Evolutionary conservation across 768 basidiomycete genomes (phyloP).

Genomic region (Leccinellum luteum): DNA sequence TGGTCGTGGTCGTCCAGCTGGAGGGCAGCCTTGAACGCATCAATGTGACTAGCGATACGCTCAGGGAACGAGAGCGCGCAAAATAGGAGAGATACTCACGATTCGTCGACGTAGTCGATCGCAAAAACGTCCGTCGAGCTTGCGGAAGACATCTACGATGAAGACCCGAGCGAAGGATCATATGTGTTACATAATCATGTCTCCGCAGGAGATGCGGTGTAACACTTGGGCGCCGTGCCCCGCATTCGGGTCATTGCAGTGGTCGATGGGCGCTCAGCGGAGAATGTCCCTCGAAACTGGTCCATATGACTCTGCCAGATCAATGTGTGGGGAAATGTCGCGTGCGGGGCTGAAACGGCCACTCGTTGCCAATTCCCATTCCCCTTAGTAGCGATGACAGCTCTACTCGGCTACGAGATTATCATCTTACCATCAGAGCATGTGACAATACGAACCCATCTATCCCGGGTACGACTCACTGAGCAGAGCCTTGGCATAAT

Average conservation of each 20-base stretch:
- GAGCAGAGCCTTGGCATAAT: no score
- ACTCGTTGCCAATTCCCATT: neutral
- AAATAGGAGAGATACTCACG: conserved; percentile 42
- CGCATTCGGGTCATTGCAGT: neutral
- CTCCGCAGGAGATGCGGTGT: no score
- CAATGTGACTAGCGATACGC: conserved; percentile 50
- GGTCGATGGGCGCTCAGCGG: no score
- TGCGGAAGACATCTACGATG: conserved; percentile 11
- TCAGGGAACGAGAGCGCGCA: neutral
- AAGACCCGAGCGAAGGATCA: conserved; percentile 1
- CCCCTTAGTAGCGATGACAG: neutral
- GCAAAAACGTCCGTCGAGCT: conserved; percentile 34
- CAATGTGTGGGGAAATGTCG: neutral
- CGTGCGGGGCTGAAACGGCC: neutral
- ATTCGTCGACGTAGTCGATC: conserved; percentile 66
- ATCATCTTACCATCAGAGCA: neutral
- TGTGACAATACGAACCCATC: neutral
- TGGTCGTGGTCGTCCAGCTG: conserved; percentile 49
- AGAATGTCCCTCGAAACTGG: no score
- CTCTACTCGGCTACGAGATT: neutral
- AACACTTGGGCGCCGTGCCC: no score
- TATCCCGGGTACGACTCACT: no score
- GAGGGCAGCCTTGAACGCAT: conserved; percentile 76
- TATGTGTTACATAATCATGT: conserved; percentile 26
- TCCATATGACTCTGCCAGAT: no score